A percentile compares a stretch with the other conserved stretches of the same genome.
These are phyloP conservation scores for Nakazawaea wickerhamii DNA, from an alignment of 805 yeast genomes.

Conservation along the genomic window DNA sequence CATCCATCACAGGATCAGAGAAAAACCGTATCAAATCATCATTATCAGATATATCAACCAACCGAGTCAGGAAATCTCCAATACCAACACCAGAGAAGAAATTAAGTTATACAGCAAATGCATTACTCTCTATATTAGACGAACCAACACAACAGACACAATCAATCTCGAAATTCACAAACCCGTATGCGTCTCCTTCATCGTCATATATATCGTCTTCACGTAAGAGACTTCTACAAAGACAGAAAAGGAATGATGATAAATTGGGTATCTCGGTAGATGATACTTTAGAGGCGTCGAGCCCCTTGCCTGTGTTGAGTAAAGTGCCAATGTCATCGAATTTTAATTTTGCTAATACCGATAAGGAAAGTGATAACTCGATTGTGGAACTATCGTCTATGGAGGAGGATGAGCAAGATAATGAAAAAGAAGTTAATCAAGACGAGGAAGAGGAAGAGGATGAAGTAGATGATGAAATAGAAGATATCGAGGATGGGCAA, in stretches of 20 bases:
- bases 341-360: neutral
- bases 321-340: neutral
- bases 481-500: conserved; percentile 1
- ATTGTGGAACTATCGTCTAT: neutral
- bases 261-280: neutral
- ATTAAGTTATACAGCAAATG: conserved; percentile 23
- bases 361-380: too few species aligned
- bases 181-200: conserved; percentile 12
- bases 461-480: conserved; percentile 2
- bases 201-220: conserved; percentile 11
- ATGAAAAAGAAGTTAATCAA: neutral
- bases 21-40: conserved; percentile 24
- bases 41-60: conserved; percentile 19
- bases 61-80: too few species aligned
- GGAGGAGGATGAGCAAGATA: too few species aligned
- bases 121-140: conserved; percentile 20
- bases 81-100: conserved; percentile 17
- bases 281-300: neutral
- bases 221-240: conserved; percentile 5
- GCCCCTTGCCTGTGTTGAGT: neutral
- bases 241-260: too few species aligned
- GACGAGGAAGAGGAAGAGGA: conserved; percentile 1
- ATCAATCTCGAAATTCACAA: neutral
- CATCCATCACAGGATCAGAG: conserved; percentile 24
- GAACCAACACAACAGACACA: too few species aligned